These are phyloP conservation scores for Capronia coronata DNA, from an alignment of 2,329 filamentous ascomycete species.

Conservation along the genomic window DNA sequence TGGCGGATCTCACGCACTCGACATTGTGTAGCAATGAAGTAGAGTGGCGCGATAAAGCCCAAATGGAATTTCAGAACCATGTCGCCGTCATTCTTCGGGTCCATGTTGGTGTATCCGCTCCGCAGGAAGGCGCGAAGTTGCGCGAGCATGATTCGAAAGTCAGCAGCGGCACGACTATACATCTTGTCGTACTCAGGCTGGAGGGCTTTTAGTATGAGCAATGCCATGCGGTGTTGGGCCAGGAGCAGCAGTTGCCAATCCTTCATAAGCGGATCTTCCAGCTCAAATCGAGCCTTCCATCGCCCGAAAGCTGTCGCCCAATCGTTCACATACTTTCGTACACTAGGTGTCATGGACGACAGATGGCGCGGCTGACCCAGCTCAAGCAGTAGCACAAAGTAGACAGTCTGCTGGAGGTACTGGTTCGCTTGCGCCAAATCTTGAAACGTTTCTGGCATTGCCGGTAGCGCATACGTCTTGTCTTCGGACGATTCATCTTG, in stretches of 20 bases:
- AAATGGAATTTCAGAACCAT: conserved; percentile 12
- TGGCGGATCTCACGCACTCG: conserved; percentile 16
- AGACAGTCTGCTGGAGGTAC: conserved; percentile 15
- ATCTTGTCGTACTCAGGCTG: conserved; percentile 16
- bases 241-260: conserved; percentile 20
- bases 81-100: conserved; percentile 6
- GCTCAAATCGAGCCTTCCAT: conserved; percentile 13
- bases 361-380: conserved; percentile 13
- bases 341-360: conserved; percentile 10
- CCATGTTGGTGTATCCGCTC: conserved; percentile 11
- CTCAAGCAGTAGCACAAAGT: conserved; percentile 17
- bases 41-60: conserved; percentile 19
- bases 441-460: conserved; percentile 17
- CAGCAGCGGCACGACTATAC: conserved; percentile 14
- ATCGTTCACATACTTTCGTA: conserved; percentile 19
- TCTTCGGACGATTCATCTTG: not conserved
- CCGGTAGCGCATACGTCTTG: conserved; percentile 11
- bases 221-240: conserved; percentile 18
- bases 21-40: conserved; percentile 20
- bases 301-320: conserved; percentile 16
- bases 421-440: conserved; percentile 15
- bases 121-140: conserved; percentile 19
- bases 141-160: conserved; percentile 21
- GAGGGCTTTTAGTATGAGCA: conserved; percentile 15
- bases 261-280: conserved; percentile 15